Evolutionary conservation across 2,329 filamentous ascomycete species (phyloP).

Genomic region (Xylariaceae sp.): DNA sequence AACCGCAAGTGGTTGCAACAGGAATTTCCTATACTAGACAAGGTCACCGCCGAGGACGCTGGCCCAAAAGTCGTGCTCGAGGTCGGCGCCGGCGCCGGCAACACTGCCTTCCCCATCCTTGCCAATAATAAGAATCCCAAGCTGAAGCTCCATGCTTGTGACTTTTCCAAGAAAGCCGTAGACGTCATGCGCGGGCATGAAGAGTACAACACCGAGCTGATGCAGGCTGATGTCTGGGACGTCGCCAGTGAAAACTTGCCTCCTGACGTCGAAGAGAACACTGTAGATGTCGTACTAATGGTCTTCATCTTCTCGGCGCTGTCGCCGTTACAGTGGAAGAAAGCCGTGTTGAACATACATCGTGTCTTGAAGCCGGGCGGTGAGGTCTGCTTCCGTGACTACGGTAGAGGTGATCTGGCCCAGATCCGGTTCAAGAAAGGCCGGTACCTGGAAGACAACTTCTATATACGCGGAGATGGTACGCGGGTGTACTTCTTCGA

Average conservation of each 20-base stretch:
- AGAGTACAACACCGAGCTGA: constrained; percentile 65
- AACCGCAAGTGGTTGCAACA: constrained; percentile 95
- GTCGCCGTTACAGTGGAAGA: constrained; percentile 77
- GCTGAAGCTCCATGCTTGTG: constrained; percentile 86
- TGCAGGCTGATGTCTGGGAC: constrained; percentile 95
- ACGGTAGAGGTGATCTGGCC: constrained; percentile 89
- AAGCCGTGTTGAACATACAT: constrained; percentile 77
- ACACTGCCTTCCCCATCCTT: constrained; percentile 90
- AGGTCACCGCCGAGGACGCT: constrained; percentile 66
- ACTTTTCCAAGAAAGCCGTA: constrained; percentile 93
- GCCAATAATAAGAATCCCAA: constrained; percentile 76
- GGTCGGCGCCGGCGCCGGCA: constrained; percentile 91
- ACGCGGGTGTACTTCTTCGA: constrained; percentile 98
- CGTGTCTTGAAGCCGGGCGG: constrained; percentile 85
- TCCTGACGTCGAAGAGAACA: constrained; percentile 69
- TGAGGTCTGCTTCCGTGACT: constrained; percentile 92
- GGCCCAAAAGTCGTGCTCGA: constrained; percentile 74
- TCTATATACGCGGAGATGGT: constrained; percentile 92
- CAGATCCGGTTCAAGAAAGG: constrained; percentile 97
- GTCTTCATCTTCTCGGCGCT: constrained; percentile 97
- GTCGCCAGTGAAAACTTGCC: constrained; percentile 70
- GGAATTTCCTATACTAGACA: constrained; percentile 85
- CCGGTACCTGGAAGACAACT: constrained; percentile 91
- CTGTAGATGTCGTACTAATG: constrained; percentile 87
- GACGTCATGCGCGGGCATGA: constrained; percentile 83